These are phyloP conservation scores for Coleophoma cylindrospora DNA, from an alignment of 2,329 filamentous ascomycete species.

Conservation along the genomic window DNA sequence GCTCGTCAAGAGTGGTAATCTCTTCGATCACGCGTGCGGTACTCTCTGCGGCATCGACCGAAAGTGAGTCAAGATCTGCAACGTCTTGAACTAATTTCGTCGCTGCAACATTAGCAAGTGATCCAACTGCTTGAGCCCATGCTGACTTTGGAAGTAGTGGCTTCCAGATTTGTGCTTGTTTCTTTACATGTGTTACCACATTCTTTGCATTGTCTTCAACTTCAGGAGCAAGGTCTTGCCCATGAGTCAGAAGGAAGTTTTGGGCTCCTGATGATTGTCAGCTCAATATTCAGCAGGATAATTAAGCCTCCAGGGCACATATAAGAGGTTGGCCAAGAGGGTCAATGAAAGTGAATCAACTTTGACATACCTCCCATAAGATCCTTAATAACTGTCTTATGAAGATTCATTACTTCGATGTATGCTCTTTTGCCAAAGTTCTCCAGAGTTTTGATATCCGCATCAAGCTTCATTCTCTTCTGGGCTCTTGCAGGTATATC, in stretches of 20 bases:
- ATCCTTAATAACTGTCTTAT: constrained; percentile 57
- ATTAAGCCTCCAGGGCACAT: not conserved
- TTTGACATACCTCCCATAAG: constrained; percentile 45
- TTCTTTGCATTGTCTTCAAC: constrained; percentile 46
- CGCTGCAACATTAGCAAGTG: constrained; percentile 52
- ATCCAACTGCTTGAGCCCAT: constrained; percentile 58
- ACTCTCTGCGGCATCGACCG: constrained; percentile 56
- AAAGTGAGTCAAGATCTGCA: constrained; percentile 52
- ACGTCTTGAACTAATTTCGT: constrained; percentile 56
- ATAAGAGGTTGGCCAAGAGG: not conserved
- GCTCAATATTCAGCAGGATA: not conserved
- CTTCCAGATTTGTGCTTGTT: constrained; percentile 52
- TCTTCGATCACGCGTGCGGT: constrained; percentile 56
- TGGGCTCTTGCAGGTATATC: constrained; percentile 46
- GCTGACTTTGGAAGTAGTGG: constrained; percentile 53
- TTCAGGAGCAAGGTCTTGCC: constrained; percentile 29
- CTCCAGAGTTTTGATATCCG: constrained; percentile 53
- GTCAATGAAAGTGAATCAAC: not conserved
- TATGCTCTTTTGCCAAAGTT: constrained; percentile 59
- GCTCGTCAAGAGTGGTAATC: constrained; percentile 54
- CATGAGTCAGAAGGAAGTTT: constrained; percentile 50
- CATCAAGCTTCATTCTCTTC: constrained; percentile 52
- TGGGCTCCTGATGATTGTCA: constrained; percentile 38
- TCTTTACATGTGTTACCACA: constrained; percentile 46
- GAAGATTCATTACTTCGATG: constrained; percentile 52